Conservation (phyloP, 169 alveolate genomes). For the Plasmodium malariae region DNA sequence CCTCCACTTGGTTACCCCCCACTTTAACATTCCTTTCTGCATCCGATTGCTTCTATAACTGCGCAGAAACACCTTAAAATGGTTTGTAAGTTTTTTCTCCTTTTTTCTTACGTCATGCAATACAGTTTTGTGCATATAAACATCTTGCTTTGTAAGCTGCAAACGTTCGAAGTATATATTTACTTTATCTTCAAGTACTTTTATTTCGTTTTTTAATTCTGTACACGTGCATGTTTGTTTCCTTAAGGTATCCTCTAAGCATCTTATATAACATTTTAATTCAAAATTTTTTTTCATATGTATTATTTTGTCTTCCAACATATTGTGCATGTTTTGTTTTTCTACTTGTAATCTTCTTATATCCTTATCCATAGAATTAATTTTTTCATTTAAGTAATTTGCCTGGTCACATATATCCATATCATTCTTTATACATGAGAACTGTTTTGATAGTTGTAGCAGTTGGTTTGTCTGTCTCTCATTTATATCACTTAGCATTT, state of each 20-base stretch:
- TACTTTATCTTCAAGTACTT: not conserved
- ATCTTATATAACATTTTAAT: slow-evolving; percentile 25
- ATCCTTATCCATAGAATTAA: slow-evolving; percentile 24
- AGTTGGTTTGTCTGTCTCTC: slow-evolving; percentile 60
- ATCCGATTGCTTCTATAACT: not conserved
- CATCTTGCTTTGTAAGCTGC: slow-evolving; percentile 16
- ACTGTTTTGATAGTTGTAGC: slow-evolving; percentile 14
- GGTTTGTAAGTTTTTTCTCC: not conserved
- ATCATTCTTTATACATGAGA: slow-evolving; percentile 22
- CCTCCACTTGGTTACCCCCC: too few species aligned
- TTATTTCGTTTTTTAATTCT: slow-evolving; percentile 10
- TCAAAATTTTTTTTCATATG: slow-evolving; percentile 30
- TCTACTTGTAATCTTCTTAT: slow-evolving; percentile 20
- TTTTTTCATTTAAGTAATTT: not conserved
- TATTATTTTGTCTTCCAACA: slow-evolving; percentile 7
- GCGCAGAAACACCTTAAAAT: not conserved
- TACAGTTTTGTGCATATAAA: not conserved
- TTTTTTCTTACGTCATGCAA: not conserved
- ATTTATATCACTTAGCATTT: slow-evolving; percentile 36
- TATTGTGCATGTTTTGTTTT: not conserved
- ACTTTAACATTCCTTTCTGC: too few species aligned
- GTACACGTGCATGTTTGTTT: not conserved
- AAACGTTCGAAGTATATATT: slow-evolving; percentile 10
- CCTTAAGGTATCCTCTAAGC: not conserved
- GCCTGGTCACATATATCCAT: not conserved